Evolutionary conservation across 768 basidiomycete genomes (phyloP).

Genomic region (Suillus clintonianus): DNA sequence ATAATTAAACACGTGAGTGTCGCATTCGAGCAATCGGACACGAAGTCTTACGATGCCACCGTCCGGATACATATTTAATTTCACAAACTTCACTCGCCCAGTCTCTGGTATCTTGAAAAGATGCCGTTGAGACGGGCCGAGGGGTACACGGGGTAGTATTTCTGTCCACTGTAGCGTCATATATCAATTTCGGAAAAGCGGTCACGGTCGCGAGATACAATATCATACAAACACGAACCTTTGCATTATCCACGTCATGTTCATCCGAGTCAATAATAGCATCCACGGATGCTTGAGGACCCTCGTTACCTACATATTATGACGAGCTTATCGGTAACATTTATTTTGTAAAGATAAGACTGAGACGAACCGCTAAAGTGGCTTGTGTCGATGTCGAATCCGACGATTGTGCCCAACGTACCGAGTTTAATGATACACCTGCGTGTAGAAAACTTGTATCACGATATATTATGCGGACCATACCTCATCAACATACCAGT

Average conservation of each 20-base stretch:
- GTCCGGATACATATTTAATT: conserved; percentile 94
- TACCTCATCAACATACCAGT: conserved; percentile 61
- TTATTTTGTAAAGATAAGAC: conserved; percentile 9
- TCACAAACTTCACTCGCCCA: conserved; percentile 69
- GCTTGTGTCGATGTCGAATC: conserved; percentile 94
- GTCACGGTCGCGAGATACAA: too few species aligned
- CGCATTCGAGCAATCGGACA: too few species aligned
- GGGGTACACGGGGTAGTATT: conserved; percentile 70
- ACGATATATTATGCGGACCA: neutral
- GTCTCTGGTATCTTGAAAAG: conserved; percentile 74
- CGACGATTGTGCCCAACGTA: conserved; percentile 66
- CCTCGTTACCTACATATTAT: conserved; percentile 71
- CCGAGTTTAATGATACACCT: conserved; percentile 94
- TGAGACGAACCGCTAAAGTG: conserved; percentile 77
- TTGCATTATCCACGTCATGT: conserved; percentile 49
- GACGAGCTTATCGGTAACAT: neutral
- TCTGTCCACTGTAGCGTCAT: conserved; percentile 65
- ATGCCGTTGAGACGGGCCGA: conserved; percentile 88
- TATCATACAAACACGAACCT: conserved; percentile 44
- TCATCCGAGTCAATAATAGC: conserved; percentile 49
- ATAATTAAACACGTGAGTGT: conserved; percentile 26
- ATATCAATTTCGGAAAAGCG: neutral
- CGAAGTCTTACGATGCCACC: conserved; percentile 77
- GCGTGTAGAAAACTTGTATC: neutral
- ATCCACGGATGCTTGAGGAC: conserved; percentile 78